phyloP scores from a whole-genome alignment of 768 basidiomycete species.

The Rhodotorula taiwanensis region DNA sequence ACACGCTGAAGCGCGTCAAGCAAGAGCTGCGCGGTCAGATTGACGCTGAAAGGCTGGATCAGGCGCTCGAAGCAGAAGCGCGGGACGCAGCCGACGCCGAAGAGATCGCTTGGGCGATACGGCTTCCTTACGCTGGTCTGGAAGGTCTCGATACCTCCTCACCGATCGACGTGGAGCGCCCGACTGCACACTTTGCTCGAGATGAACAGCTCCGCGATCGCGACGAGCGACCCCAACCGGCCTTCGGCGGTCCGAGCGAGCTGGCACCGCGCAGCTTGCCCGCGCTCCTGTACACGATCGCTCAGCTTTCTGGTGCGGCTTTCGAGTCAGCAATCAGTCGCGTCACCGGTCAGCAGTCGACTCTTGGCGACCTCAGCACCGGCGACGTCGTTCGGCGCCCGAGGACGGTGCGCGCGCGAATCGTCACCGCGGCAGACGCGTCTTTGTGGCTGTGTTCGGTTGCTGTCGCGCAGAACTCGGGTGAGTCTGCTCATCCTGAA shows the following conservation, averaged over 20 bases:
- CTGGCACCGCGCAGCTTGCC: background rate
- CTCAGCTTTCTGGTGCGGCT: background rate
- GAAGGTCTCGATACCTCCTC: too few relatives aligned
- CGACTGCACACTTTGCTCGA: too few relatives aligned
- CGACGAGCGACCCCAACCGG: background rate
- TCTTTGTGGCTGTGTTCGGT: too few relatives aligned
- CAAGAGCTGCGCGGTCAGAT: constrained; percentile 19
- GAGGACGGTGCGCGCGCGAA: background rate
- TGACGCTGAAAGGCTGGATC: background rate
- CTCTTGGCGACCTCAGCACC: background rate
- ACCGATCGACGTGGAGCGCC: too few relatives aligned
- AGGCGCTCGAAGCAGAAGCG: background rate
- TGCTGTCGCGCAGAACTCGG: background rate
- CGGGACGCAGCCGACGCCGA: too few relatives aligned
- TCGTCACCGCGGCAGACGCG: too few relatives aligned
- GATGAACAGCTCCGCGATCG: too few relatives aligned
- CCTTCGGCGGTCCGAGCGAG: background rate
- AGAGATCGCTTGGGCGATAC: too few relatives aligned
- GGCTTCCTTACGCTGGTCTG: too few relatives aligned
- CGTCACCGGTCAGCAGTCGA: background rate
- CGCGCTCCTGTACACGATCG: constrained; percentile 20
- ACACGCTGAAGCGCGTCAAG: constrained; percentile 3
- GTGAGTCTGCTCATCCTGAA: too few relatives aligned
- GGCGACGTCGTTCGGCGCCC: too few relatives aligned
- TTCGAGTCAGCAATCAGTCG: constrained; percentile 1